Evolutionary conservation across 73 alveolate species (phyloP), one percentile per base, ranked within the genome.

Genomic region (Blepharisma stoltei): DNA sequence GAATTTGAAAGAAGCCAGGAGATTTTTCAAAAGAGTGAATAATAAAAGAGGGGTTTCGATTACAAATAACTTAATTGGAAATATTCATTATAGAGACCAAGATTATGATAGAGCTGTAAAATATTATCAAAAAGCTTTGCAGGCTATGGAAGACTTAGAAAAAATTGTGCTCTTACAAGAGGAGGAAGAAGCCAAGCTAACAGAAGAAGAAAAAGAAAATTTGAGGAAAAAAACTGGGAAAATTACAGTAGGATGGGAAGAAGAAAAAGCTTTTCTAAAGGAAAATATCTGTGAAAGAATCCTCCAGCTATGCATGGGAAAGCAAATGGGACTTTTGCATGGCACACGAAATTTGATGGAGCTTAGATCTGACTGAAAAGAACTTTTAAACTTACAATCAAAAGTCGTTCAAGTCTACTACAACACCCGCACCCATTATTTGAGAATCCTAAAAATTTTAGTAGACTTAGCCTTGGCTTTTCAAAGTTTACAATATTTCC

Each of bases 271-370:
- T 18, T 60, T 60, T 25, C 45, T 60, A 2, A n/a, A 60, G 14
- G 73, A 60, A 60, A 60, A 38, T 38, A 25, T 60, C 37, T 14
- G 14, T 14, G 73, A 60, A n/a, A n/a, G 73, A n/a, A 60, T 14
- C n/a, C 73, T 14, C 14, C 73, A 60, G 46, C 73, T 60, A 2
- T 60, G 73, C 73, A 60, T 60, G 73, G 73, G 73, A 8, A n/a
- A 14, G 2, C 73, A 60, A 60, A 38, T 38, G 14, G 73, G 23
- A 5, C 73, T 60, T 25, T 38, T 14, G 18, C 46, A 60, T 14
- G 14, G 46, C 37, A 9, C 73, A 2, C 45, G 14, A 20, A 38
- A 60, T 1, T 38, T 60, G 2, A 20, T 38, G 23, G 73, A 60
- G 23, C 18, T 60, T 18, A n/a, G 73, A 20, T n/a, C 73, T 1